Evolutionary conservation across 1,284 basidiomycete species (phyloP), one percentile per base, ranked within the genome.

Genomic region (Taiwanofungus camphoratus): DNA sequence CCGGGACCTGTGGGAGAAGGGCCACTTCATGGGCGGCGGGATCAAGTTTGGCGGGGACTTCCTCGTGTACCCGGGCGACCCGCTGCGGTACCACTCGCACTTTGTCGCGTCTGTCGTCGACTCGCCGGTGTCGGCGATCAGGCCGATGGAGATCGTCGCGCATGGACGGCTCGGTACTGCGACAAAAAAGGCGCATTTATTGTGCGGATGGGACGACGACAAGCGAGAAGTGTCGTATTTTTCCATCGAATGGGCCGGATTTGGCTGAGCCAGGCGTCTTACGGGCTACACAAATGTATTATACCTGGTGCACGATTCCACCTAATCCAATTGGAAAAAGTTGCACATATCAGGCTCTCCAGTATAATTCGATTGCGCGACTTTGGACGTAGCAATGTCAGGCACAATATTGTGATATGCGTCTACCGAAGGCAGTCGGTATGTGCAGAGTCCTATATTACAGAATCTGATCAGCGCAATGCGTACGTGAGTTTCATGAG

Each of bases 1-100:
- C 61, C 75, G 76, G 35, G 82, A 82, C 48, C 63, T 97, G 13
- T 88, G 87, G 80, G 74, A 80, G 49, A 76, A 84, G 64, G 89
- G 87, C 2, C 83, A 84, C 61, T 95, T 79, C 60, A 77, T 95
- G 75, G 91, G 91, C 36, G 79, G 78, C 0, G 93, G 92, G 0
- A 80, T 94, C 57, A 87, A 87, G 56, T 99, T 99, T 58, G 96
- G 96, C 5, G 94, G 93, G 1, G 91, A 97, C 56, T 97, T 92
- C 63, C 69, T 98, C 31, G 87, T 97, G 1, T 99, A 99, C 66
- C 96, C 96, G 40, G 94, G 94, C 41, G 96, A 99, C 60, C 93
- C 94, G 4, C 66, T 99, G 23, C 77, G 96, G 13, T 99, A 96
- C 62, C 96, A 99, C 57, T 95, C 93, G 1, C 96, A 99, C 64